Evolutionary conservation across 106 monocot species (phyloP).

Genomic region (Dendrobium chrysotoxum): DNA sequence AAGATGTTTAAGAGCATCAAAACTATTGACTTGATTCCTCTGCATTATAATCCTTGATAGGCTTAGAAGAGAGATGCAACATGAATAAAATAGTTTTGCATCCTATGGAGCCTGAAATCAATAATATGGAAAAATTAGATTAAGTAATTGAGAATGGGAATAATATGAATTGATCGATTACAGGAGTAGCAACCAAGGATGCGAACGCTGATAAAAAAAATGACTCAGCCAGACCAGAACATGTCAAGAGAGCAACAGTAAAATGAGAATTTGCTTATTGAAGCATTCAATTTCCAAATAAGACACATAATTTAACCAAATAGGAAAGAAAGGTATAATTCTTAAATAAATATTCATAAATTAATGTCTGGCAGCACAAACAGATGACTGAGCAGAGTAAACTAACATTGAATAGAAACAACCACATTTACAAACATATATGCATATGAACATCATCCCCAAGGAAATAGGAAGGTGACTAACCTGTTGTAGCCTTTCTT

Average conservation of each 20-base stretch:
- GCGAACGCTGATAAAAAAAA: no score
- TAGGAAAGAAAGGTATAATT: no score
- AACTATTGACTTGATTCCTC: slow-evolving; percentile 55
- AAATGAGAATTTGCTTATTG: no score
- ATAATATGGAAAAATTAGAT: background rate
- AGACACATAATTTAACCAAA: no score
- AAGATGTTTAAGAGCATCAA: slow-evolving; percentile 63
- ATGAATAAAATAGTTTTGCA: background rate
- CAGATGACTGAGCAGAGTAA: background rate
- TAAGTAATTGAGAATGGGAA: background rate
- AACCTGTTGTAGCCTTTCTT: slow-evolving; percentile 57
- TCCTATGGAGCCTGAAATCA: background rate
- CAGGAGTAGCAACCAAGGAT: no score
- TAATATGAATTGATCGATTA: no score
- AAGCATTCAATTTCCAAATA: no score
- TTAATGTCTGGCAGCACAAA: background rate
- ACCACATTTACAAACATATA: background rate
- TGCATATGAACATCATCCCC: background rate
- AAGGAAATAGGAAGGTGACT: background rate
- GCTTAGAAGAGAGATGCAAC: background rate
- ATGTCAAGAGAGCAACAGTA: no score
- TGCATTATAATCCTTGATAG: slow-evolving; percentile 17
- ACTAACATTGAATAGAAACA: background rate
- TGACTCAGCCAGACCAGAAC: no score
- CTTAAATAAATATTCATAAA: no score